A percentile compares a stretch with the other conserved stretches of the same genome.
Conservation (phyloP, 345 rosid genomes). For the Eucalyptus erythrocorys region DNA sequence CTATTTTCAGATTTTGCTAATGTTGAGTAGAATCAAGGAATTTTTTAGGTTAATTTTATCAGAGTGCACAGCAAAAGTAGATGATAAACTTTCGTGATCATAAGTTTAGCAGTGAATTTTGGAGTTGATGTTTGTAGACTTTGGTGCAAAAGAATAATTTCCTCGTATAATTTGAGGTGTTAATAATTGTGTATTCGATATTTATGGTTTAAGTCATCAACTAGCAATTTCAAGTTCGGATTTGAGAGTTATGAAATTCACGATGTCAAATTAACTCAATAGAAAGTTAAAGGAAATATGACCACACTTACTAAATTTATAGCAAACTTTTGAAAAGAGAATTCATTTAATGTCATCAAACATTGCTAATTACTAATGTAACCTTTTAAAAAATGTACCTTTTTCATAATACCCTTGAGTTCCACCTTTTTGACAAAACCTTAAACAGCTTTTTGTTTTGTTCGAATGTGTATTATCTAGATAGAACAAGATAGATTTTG, state of each 20-base stretch:
- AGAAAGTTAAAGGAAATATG: neutral
- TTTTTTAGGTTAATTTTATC: neutral
- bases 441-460: too few species aligned
- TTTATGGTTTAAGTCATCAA: neutral
- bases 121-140: neutral
- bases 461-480: neutral
- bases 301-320: neutral
- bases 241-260: neutral
- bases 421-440: neutral
- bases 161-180: rapidly evolving
- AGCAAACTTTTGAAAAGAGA: neutral
- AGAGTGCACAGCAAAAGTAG: neutral
- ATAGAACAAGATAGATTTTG: neutral
- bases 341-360: too few species aligned
- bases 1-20: neutral
- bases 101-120: neutral
- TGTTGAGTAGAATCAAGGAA: neutral
- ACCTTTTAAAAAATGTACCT: too few species aligned
- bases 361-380: too few species aligned
- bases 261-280: neutral
- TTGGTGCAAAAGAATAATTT: neutral
- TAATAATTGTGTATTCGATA: neutral
- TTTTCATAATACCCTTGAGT: too few species aligned
- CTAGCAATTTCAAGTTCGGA: neutral
- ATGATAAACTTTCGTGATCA: neutral